Conservation (phyloP, 495 filamentous ascomycete genomes). For the Penicillium egyptiacum region DNA sequence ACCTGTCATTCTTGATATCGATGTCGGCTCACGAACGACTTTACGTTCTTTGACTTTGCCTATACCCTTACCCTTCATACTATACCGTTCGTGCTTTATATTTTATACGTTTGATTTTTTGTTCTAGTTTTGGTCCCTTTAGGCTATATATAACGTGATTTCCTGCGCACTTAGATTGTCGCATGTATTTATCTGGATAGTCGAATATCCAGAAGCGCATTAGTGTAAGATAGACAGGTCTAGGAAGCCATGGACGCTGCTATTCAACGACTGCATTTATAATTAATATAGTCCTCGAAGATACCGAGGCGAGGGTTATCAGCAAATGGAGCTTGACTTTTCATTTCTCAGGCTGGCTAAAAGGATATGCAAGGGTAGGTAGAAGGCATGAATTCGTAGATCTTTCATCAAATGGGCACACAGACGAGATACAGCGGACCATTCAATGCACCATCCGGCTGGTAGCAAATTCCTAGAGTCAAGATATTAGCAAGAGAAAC, state of each 20-base stretch:
- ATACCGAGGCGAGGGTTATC: neutral
- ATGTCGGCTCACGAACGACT: neutral
- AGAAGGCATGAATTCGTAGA: conserved; percentile 24
- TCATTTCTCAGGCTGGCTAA: conserved; percentile 1
- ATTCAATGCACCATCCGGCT: conserved; percentile 33
- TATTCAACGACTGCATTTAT: neutral
- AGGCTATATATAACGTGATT: neutral
- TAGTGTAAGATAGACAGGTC: neutral
- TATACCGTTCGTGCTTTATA: no score
- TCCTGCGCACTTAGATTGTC: no score
- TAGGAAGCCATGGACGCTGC: neutral
- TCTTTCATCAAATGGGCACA: conserved; percentile 15
- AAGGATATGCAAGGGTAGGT: conserved; percentile 4
- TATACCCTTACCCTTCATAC: neutral
- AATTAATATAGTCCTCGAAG: neutral
- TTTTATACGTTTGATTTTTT: neutral
- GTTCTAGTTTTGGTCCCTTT: neutral
- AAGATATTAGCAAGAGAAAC: conserved; percentile 20
- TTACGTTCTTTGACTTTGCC: neutral
- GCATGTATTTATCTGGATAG: neutral
- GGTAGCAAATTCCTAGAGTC: conserved; percentile 29
- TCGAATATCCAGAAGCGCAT: neutral
- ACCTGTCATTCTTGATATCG: neutral
- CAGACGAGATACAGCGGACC: neutral
- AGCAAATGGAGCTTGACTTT: neutral